These are phyloP conservation scores for Aspergillus carlsbadensis DNA, from an alignment of 495 filamentous ascomycete species.

Conservation along the genomic window DNA sequence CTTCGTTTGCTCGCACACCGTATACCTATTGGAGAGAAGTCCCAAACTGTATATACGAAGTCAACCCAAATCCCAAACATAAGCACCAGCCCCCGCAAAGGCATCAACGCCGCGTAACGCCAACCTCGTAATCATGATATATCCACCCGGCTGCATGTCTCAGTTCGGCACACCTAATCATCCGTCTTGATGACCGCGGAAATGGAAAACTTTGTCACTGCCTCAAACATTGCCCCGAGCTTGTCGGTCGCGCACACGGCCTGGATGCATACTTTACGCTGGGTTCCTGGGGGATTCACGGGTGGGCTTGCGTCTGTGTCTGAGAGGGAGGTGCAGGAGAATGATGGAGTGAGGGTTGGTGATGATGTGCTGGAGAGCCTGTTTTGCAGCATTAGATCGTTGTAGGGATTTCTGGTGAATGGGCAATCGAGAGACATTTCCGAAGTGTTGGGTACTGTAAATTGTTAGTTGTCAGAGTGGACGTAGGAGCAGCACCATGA, in stretches of 20 bases:
- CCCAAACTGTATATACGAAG: no score
- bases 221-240: not conserved
- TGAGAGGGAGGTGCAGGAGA: not conserved
- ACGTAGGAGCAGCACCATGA: not conserved
- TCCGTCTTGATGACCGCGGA: conserved; percentile 1
- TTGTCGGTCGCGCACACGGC: not conserved
- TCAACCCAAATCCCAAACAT: no score
- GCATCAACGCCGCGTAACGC: no score
- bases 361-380: not conserved
- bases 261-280: not conserved
- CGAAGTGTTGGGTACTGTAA: not conserved
- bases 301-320: not conserved
- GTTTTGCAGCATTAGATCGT: not conserved
- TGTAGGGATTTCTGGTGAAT: not conserved
- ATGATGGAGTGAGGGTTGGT: not conserved
- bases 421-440: not conserved
- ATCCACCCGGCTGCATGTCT: no score
- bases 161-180: not conserved
- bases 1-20: no score
- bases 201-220: not conserved
- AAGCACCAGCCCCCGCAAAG: no score
- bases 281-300: not conserved
- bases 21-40: no score
- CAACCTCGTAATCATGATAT: no score
- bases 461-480: not conserved